Conservation (phyloP, 495 filamentous ascomycete species). For the Immersiella caudata region DNA sequence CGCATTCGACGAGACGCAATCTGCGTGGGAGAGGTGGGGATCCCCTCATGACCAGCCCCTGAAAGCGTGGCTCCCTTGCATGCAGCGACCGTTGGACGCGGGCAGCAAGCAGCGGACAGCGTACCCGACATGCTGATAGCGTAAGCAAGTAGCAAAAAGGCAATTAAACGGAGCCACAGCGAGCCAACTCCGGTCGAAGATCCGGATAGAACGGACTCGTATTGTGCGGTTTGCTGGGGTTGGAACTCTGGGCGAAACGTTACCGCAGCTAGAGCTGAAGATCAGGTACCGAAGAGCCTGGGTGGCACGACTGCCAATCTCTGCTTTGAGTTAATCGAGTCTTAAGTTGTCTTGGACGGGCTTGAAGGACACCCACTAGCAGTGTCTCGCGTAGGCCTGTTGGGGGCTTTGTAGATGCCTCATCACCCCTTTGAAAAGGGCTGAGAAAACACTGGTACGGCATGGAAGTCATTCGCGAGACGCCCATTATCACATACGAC, state of each 20-base stretch:
- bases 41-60: not conserved
- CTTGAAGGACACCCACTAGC: too few relatives aligned
- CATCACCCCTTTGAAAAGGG: too few relatives aligned
- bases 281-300: not conserved
- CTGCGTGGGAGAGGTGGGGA: slow-evolving; percentile 2
- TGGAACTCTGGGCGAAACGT: not conserved
- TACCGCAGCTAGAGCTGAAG: too few relatives aligned
- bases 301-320: not conserved
- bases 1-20: not conserved
- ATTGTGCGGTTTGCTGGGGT: not conserved
- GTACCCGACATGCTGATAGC: not conserved
- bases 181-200: not conserved
- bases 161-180: not conserved
- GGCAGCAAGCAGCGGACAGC: slow-evolving; percentile 1
- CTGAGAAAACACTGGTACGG: too few relatives aligned
- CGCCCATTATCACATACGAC: too few relatives aligned
- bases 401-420: too few relatives aligned
- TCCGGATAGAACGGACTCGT: too few relatives aligned
- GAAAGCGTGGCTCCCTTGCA: not conserved
- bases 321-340: not conserved
- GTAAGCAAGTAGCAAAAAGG: not conserved
- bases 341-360: too few relatives aligned
- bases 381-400: too few relatives aligned
- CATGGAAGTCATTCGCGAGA: too few relatives aligned
- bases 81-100: not conserved